Evolutionary conservation across 768 basidiomycete species (phyloP), one percentile per base, ranked within the genome.

Genomic region (Stropharia rugosoannulata): DNA sequence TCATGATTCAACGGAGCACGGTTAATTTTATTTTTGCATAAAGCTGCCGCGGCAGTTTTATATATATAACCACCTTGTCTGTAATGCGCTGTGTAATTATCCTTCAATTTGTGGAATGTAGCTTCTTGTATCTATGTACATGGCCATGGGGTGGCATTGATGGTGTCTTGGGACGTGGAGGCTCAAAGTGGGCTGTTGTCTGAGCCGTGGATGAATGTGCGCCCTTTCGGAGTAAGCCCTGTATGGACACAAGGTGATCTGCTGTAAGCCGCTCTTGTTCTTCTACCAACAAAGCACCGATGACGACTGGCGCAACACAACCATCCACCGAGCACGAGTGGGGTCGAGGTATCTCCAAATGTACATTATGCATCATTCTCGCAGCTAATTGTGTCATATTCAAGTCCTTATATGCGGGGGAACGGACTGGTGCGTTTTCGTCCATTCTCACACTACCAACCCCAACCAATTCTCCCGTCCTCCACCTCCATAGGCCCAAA

Each of bases 331-430:
- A 72, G 63, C 67, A 64, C 56, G 72, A 74, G 60, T 81, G 80
- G 80, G 80, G 80, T 59, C 69, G 74, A 70, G 68, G 74, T 74
- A 67, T 47, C 42, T 45, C 43, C 15, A 9, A 16, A 46, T 40
- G 36, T 51, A 25, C 57, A 54, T 51, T 49, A 58, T 60, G 60
- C 57, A 36, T 25, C 49, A 51, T 39, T 35, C 44, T 50, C 47
- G 32, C 45, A 57, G 54, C 64, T 69, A 54, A 67, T 60, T 55
- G 44, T 55, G 45, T 57, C 51, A 58, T 59, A 50, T 39, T 58
- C 35, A 56, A 95, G 93, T 93, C 39, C 71, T 93, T 61, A 86
- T 95, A 61, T 89, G 87, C 64, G 93, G 93, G 51, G 93, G 93
- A 49, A 92, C 89, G 19, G 89, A 92, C 72, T 94, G 93, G 92